Conservation (phyloP, 2,329 filamentous ascomycete species). For the Neonectria coccinea region DNA sequence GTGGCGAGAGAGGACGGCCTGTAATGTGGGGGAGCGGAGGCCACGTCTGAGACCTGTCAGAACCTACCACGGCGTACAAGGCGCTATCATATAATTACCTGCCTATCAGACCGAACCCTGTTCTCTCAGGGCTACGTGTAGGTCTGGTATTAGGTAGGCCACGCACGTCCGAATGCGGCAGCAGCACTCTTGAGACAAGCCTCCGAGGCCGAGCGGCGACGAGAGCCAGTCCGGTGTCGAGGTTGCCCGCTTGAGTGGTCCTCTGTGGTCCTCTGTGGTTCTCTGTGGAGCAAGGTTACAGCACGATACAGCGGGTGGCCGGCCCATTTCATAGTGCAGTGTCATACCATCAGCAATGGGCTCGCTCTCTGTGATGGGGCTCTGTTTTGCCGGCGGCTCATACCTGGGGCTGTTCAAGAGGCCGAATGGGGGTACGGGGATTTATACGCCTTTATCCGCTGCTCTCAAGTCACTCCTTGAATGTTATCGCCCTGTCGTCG, state of each 20-base stretch:
- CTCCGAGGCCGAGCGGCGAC: constrained; percentile 7
- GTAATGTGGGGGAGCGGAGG: constrained; percentile 14
- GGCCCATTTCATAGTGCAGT: constrained; percentile 1
- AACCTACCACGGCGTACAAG: constrained; percentile 5
- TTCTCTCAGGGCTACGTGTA: background rate
- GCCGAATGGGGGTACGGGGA: background rate
- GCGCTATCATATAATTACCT: constrained; percentile 11
- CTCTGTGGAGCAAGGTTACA: constrained; percentile 17
- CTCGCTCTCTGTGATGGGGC: constrained; percentile 18
- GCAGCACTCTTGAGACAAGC: constrained; percentile 3
- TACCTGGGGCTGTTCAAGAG: background rate
- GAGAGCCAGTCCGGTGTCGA: constrained; percentile 11
- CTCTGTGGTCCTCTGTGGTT: constrained; percentile 8
- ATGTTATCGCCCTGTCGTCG: constrained; percentile 1
- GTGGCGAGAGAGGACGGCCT: constrained; percentile 5
- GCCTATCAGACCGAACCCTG: background rate
- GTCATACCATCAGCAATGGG: constrained; percentile 22
- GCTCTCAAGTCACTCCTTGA: constrained; percentile 2
- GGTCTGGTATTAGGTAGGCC: background rate
- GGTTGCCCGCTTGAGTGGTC: constrained; percentile 8
- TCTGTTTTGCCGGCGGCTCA: constrained; percentile 9
- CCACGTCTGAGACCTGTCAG: constrained; percentile 18
- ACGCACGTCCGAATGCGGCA: background rate
- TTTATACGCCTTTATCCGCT: background rate
- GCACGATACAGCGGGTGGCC: constrained; percentile 6